Evolutionary conservation across 345 rosid species (phyloP).

Genomic region (Arabidopsis suecica): DNA sequence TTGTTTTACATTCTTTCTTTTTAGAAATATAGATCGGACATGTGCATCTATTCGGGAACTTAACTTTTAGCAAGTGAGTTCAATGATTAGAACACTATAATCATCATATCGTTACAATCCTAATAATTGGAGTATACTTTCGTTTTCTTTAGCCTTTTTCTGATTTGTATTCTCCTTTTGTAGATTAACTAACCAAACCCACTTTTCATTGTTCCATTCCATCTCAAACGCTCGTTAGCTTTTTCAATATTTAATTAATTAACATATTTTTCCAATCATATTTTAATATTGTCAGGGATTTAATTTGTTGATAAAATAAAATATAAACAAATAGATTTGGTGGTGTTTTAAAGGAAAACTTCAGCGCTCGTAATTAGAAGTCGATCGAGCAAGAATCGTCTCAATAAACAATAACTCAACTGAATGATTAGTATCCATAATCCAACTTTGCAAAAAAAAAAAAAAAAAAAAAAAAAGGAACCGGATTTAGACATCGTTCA

Average conservation of each 20-base stretch:
- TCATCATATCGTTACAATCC: conserved; percentile 32
- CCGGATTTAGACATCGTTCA: not conserved
- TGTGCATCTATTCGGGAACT: conserved; percentile 43
- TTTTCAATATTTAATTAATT: conserved; percentile 1
- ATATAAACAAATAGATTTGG: conserved; percentile 30
- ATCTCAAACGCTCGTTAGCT: conserved; percentile 34
- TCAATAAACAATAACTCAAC: not conserved
- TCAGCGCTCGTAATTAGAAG: not conserved
- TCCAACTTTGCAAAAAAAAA: not conserved
- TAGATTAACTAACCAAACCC: conserved; percentile 42
- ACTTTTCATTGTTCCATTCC: conserved; percentile 33
- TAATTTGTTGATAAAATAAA: conserved; percentile 6
- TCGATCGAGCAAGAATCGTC: conserved; percentile 1
- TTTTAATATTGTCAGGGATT: conserved; percentile 4
- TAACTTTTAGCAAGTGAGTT: conserved; percentile 42
- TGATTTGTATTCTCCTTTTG: conserved; percentile 41
- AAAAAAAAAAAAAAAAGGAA: too few species aligned
- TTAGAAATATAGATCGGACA: conserved; percentile 30
- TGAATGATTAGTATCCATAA: not conserved
- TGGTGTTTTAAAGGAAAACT: conserved; percentile 8
- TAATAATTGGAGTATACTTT: conserved; percentile 37
- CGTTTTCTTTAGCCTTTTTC: conserved; percentile 36
- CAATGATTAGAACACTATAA: conserved; percentile 35
- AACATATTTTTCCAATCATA: conserved; percentile 22
- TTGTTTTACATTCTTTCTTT: conserved; percentile 10